Evolutionary conservation across 352 stramenopile genomes (phyloP).

Genomic region (Phytophthora hybrid): DNA sequence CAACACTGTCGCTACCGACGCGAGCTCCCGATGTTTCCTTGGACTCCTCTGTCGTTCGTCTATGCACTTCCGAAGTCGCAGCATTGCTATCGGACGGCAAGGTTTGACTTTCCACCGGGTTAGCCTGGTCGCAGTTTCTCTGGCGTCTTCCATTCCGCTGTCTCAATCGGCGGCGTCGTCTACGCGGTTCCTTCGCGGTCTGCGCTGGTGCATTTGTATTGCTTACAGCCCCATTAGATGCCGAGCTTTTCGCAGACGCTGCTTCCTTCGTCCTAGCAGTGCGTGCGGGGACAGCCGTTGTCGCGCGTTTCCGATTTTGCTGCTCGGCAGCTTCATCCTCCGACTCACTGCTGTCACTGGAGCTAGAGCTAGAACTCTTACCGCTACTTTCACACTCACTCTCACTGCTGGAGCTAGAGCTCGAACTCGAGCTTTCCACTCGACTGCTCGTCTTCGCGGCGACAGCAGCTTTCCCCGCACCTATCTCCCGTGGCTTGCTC

Average conservation of each 20-base stretch:
- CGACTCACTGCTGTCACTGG: constrained; percentile 30
- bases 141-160: constrained; percentile 28
- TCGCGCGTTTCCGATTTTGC: constrained; percentile 27
- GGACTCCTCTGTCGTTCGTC: neutral
- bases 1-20: neutral
- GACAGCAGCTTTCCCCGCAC: neutral
- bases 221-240: constrained; percentile 15
- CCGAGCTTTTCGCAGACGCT: constrained; percentile 1
- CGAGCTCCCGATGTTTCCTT: constrained; percentile 1
- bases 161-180: constrained; percentile 38
- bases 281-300: neutral
- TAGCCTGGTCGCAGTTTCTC: constrained; percentile 19
- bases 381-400: no score
- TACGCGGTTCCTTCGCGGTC: constrained; percentile 27
- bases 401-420: constrained; percentile 2
- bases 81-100: neutral
- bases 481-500: neutral
- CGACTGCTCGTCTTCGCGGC: constrained; percentile 8
- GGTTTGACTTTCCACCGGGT: neutral
- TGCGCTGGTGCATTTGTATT: constrained; percentile 14
- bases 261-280: neutral
- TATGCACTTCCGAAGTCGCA: constrained; percentile 2
- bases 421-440: constrained; percentile 28
- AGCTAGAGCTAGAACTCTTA: constrained; percentile 1
- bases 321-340: constrained; percentile 5